Conservation (phyloP, 345 rosid genomes). For the Camelina laxa region DNA sequence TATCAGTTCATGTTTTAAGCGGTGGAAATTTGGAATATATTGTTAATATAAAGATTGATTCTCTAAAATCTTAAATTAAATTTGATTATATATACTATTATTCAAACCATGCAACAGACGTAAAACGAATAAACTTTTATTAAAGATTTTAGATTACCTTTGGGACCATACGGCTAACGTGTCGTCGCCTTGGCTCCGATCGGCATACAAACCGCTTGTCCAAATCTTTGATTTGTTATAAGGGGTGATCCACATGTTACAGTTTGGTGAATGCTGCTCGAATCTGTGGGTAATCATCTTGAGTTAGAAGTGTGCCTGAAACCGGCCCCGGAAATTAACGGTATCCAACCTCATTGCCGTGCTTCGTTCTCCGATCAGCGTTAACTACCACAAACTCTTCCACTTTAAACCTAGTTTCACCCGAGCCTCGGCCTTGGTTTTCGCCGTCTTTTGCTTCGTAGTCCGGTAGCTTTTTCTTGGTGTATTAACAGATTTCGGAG, state of each 20-base stretch:
- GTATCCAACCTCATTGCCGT: constrained; percentile 51
- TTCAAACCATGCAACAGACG: background rate
- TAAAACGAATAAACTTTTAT: background rate
- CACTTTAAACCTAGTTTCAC: constrained; percentile 35
- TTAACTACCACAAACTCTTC: constrained; percentile 46
- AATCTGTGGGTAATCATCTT: constrained; percentile 54
- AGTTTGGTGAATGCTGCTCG: constrained; percentile 56
- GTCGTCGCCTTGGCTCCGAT: constrained; percentile 58
- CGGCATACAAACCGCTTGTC: constrained; percentile 51
- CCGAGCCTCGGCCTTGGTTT: constrained; percentile 49
- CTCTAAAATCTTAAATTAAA: background rate
- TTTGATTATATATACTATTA: background rate
- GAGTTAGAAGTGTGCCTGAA: constrained; percentile 26
- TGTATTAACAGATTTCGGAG: constrained; percentile 1
- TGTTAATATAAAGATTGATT: no score
- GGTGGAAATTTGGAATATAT: no score
- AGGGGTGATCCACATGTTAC: constrained; percentile 61
- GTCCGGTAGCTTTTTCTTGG: constrained; percentile 64
- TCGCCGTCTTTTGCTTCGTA: constrained; percentile 42
- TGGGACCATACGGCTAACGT: constrained; percentile 40
- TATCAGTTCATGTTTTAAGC: no score
- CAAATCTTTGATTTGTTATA: constrained; percentile 59
- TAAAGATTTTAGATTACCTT: no score
- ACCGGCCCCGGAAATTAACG: constrained; percentile 47
- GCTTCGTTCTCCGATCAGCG: constrained; percentile 51